phyloP scores from a whole-genome alignment of 2,329 filamentous ascomycete genomes.

The Ramularia endophylla region DNA sequence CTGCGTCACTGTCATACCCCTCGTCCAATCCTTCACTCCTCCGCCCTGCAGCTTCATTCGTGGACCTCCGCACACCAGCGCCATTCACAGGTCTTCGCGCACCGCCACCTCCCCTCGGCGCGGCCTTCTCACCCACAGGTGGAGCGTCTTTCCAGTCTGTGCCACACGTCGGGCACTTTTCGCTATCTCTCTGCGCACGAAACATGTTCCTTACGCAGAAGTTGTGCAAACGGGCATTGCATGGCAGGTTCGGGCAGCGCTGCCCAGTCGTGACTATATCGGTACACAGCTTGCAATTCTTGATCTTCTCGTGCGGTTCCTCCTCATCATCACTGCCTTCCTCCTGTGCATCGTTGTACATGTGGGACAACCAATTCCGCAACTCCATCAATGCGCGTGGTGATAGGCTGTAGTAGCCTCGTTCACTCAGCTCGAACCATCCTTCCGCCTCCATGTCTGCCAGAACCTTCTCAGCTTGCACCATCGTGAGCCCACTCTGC shows the following conservation, averaged over 20 bases:
- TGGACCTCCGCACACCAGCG: slow-evolving; percentile 5
- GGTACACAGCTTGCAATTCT: slow-evolving; percentile 80
- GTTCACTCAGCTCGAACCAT: slow-evolving; percentile 72
- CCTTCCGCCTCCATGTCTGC: slow-evolving; percentile 66
- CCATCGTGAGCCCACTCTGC: slow-evolving; percentile 55
- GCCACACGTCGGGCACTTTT: slow-evolving; percentile 58
- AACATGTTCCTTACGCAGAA: slow-evolving; percentile 71
- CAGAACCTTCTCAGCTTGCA: slow-evolving; percentile 70
- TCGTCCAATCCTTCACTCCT: slow-evolving; percentile 16
- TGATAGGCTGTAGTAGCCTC: slow-evolving; percentile 69
- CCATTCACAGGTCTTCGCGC: slow-evolving; percentile 16
- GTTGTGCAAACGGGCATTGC: slow-evolving; percentile 67
- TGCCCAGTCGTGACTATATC: slow-evolving; percentile 83
- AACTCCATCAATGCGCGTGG: slow-evolving; percentile 80
- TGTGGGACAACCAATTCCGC: slow-evolving; percentile 73
- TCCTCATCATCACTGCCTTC: slow-evolving; percentile 44
- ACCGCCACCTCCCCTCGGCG: slow-evolving; percentile 9
- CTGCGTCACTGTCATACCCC: slow-evolving; percentile 13
- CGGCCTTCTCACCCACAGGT: slow-evolving; percentile 50
- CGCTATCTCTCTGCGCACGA: slow-evolving; percentile 52
- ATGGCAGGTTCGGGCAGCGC: slow-evolving; percentile 65
- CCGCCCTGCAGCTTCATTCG: slow-evolving; percentile 12
- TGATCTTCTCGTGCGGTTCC: slow-evolving; percentile 61
- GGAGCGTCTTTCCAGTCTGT: slow-evolving; percentile 46
- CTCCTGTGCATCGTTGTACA: slow-evolving; percentile 72